Percentiles rank a stretch among this genome's conserved stretches.
phyloP scores from a whole-genome alignment of 495 filamentous ascomycete genomes.

The Aspergillus olivimuriae region DNA sequence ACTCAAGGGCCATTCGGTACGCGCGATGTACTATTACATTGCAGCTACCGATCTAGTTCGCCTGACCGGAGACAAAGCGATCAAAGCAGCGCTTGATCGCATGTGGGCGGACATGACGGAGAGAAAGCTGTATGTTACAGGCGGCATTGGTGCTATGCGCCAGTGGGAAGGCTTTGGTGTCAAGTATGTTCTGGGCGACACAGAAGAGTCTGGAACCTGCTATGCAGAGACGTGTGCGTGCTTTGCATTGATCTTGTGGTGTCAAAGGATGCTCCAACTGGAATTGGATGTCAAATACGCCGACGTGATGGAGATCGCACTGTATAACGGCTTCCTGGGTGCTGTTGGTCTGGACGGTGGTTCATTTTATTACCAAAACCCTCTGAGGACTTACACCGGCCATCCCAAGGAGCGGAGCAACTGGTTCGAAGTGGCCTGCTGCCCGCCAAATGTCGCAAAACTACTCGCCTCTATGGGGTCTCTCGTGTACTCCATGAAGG shows the following conservation, averaged over 20 bases:
- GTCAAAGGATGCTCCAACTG: conserved; percentile 46
- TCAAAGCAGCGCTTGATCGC: conserved; percentile 28
- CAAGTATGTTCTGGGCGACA: conserved; percentile 51
- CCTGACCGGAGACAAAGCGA: conserved; percentile 16
- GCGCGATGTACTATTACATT: conserved; percentile 49
- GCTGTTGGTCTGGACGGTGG: conserved; percentile 34
- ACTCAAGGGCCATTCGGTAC: conserved; percentile 56
- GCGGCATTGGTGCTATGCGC: conserved; percentile 52
- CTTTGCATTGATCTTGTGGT: conserved; percentile 56
- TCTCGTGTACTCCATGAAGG: too few species aligned
- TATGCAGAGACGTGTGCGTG: conserved; percentile 57
- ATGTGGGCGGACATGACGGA: conserved; percentile 54
- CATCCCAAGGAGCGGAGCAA: conserved; percentile 2
- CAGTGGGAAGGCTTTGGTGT: conserved; percentile 59
- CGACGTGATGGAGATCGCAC: conserved; percentile 52
- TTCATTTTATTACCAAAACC: conserved; percentile 7
- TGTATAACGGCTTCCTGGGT: conserved; percentile 55
- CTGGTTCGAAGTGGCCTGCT: conserved; percentile 10
- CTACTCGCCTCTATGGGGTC: conserved; percentile 5
- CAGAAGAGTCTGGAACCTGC: conserved; percentile 50
- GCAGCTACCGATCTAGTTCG: conserved; percentile 32
- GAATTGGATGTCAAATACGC: conserved; percentile 47
- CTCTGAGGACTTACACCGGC: neutral
- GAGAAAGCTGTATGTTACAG: conserved; percentile 55
- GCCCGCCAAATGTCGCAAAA: conserved; percentile 8